phyloP scores from a whole-genome alignment of 257 asterid genomes.

The Fraxinus pennsylvanica region DNA sequence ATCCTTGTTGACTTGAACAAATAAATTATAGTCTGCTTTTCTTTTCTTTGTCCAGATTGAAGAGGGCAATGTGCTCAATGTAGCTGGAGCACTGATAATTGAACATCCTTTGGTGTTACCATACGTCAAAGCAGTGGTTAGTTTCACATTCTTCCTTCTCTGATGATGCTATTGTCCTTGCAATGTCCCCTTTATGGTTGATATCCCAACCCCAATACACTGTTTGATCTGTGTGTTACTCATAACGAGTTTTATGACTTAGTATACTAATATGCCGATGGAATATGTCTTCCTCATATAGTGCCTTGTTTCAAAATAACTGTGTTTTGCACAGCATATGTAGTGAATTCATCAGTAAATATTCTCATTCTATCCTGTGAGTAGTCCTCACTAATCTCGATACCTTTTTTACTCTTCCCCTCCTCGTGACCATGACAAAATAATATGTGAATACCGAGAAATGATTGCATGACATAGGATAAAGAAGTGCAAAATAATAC shows the following conservation, averaged over 20 bases:
- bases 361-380: background rate
- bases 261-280: background rate
- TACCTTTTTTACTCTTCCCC: background rate
- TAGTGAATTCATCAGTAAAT: background rate
- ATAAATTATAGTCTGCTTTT: background rate
- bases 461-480: no score
- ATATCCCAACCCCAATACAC: background rate
- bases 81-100: constrained; percentile 90
- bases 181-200: background rate
- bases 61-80: constrained; percentile 78
- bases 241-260: background rate
- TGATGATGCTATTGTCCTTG: background rate
- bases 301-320: background rate
- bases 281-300: background rate
- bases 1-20: constrained; percentile 5
- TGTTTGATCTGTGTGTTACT: background rate
- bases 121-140: constrained; percentile 75
- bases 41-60: constrained; percentile 52
- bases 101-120: constrained; percentile 88
- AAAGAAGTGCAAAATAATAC: no score
- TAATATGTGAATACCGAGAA: background rate
- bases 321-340: background rate
- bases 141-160: constrained; percentile 25
- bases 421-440: background rate
- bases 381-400: background rate